Base-by-base conservation (phyloP, 495 filamentous ascomycete species). In the Podospora conica region DNA sequence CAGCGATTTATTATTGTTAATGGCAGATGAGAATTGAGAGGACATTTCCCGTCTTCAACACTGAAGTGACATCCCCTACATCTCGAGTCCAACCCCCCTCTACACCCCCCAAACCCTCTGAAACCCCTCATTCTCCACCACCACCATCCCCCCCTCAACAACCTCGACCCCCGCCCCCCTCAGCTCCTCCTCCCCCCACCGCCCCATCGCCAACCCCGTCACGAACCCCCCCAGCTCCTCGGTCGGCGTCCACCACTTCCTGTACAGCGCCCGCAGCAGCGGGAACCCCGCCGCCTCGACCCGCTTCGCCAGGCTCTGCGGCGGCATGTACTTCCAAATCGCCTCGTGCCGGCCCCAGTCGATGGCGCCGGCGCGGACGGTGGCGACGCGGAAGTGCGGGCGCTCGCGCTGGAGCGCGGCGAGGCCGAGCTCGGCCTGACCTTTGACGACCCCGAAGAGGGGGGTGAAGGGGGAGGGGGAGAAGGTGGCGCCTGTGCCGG, bases 391-490 rank as follows among this genome's bases (percentile, higher is more conserved):
- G 59, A 87, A 76, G 21, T 71, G 70, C 1, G 83, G 80, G 55
- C 81, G 73, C 15, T 67, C 23, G 22, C 70, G 72, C 6, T 71
- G 65, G 64, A 81, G 71, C 18, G 73, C 73, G 20, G 80, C 76
- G 33, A 91, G 81, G 1, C 77, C 70, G 0, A 80, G 23, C 71
- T 92, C 90, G 18, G 83, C 77, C 65, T 85, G 77, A 1, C 89
- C 90, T 73, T 92, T 91, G 29, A 88, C 76, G 33, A 81, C 71
- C 5, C 78, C 86, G 64, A 86, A 89, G 24, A 86, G 71, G 22
- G 84, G 74, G 0, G 85, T 83, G 61, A 87, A 81, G 2, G 74
- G 68, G 3, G 80, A 81, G 0, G 86, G 86, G 6, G 74, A 75
- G 12, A 71, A 74, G 24, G 81, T 84, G 0, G 81, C 76, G 29